Evolutionary conservation across 495 filamentous ascomycete species (phyloP).

Genomic region (Lepidopterella palustris): DNA sequence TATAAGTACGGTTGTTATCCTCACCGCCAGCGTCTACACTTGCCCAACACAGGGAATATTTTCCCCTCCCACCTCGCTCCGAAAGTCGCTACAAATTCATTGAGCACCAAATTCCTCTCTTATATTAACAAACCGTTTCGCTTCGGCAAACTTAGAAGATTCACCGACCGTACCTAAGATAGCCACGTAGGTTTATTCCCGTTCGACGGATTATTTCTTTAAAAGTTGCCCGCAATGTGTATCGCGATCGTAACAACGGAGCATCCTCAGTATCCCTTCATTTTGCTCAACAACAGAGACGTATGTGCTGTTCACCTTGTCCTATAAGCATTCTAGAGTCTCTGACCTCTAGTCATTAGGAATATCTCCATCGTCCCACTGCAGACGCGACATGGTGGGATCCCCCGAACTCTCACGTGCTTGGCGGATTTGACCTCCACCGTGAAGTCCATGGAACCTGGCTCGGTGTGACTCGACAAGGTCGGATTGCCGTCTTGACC

Average conservation of each 20-base stretch:
- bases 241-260: slow-evolving; percentile 85
- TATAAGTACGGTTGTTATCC: slow-evolving; percentile 21
- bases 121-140: background rate
- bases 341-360: slow-evolving; percentile 38
- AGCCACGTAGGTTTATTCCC: background rate
- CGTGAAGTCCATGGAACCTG: slow-evolving; percentile 73
- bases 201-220: background rate
- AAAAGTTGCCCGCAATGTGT: slow-evolving; percentile 59
- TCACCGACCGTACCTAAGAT: background rate
- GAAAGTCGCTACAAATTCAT: background rate
- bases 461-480: slow-evolving; percentile 80
- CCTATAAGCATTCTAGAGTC: background rate
- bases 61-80: background rate
- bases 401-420: slow-evolving; percentile 50
- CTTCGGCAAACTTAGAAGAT: background rate
- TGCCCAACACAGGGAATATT: background rate
- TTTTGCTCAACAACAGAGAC: slow-evolving; percentile 90
- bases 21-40: slow-evolving; percentile 16
- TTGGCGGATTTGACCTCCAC: slow-evolving; percentile 63
- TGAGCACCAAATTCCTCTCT: background rate
- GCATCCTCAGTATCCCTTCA: slow-evolving; percentile 83
- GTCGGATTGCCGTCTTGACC: slow-evolving; percentile 83
- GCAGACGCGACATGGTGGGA: slow-evolving; percentile 79
- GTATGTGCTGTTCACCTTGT: slow-evolving; percentile 39
- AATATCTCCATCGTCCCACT: slow-evolving; percentile 87